These are phyloP conservation scores for Microbotryum lychnidis-dioicae DNA, from an alignment of 1,284 basidiomycete species.

Conservation along the genomic window DNA sequence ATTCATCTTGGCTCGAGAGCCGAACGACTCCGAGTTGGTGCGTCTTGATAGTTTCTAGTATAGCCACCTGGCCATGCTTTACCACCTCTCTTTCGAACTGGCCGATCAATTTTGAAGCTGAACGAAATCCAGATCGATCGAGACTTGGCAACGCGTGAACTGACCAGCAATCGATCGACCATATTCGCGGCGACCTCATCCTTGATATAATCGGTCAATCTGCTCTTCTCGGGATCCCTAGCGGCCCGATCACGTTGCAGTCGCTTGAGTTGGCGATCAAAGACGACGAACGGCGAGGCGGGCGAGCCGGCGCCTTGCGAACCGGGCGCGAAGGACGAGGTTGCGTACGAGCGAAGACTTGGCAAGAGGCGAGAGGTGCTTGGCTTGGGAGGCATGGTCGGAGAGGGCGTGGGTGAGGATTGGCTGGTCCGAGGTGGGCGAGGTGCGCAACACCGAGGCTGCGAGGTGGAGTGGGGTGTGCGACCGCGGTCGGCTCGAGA, in stretches of 20 bases:
- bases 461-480: no score
- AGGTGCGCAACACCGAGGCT: no score
- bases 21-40: background rate
- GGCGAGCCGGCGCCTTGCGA: constrained; percentile 1
- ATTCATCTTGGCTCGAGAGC: background rate
- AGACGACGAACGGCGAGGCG: constrained; percentile 48
- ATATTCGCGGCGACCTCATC: constrained; percentile 83
- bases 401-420: no score
- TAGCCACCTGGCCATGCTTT: no score
- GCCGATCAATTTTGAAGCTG: no score
- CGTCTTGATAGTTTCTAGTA: background rate
- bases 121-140: no score
- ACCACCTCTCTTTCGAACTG: no score
- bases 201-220: constrained; percentile 83
- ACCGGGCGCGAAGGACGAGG: constrained; percentile 20
- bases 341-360: constrained; percentile 9
- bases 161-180: constrained; percentile 75
- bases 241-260: constrained; percentile 73
- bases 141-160: constrained; percentile 25
- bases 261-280: constrained; percentile 77
- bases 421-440: no score
- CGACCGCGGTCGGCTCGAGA: no score
- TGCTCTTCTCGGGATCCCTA: constrained; percentile 52
- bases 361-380: no score
- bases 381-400: no score